Evolutionary conservation across 1,284 basidiomycete genomes (phyloP).

Genomic region (Trichosporon faecale): DNA sequence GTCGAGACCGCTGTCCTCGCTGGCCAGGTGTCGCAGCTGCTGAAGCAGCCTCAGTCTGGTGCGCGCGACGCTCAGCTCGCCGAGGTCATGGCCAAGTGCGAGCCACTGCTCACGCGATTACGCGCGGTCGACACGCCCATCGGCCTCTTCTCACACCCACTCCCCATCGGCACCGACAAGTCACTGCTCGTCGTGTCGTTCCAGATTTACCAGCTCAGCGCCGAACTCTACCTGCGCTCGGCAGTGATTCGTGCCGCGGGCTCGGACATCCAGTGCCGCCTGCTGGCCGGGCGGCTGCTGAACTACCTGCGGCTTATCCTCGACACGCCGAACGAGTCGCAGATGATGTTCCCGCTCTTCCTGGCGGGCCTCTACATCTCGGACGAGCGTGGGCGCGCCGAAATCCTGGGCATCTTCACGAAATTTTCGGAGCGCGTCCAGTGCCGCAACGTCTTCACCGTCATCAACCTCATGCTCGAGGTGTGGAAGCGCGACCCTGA

Average conservation of each 20-base stretch:
- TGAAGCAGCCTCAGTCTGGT: slow-evolving; percentile 11
- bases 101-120: slow-evolving; percentile 15
- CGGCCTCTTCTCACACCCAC: slow-evolving; percentile 18
- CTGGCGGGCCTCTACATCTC: slow-evolving; percentile 35
- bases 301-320: slow-evolving; percentile 31
- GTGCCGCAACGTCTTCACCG: slow-evolving; percentile 32
- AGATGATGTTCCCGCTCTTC: slow-evolving; percentile 43
- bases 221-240: slow-evolving; percentile 39
- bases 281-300: slow-evolving; percentile 33
- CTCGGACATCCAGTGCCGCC: slow-evolving; percentile 31
- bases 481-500: slow-evolving; percentile 36
- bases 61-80: slow-evolving; percentile 14
- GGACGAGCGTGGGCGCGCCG: slow-evolving; percentile 25
- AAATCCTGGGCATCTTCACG: slow-evolving; percentile 30
- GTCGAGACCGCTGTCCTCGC: slow-evolving; percentile 31
- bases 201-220: slow-evolving; percentile 35
- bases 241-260: slow-evolving; percentile 28
- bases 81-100: slow-evolving; percentile 15
- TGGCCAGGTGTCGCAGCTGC: slow-evolving; percentile 21
- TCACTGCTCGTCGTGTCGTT: slow-evolving; percentile 32
- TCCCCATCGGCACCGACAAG: slow-evolving; percentile 25
- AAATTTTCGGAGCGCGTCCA: slow-evolving; percentile 32
- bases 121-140: slow-evolving; percentile 15
- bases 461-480: slow-evolving; percentile 31
- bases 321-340: slow-evolving; percentile 36